A percentile compares a stretch with the other conserved stretches of the same genome.
Evolutionary conservation across 495 filamentous ascomycete genomes (phyloP).

Genomic region (Hyaloscypha finlandica): DNA sequence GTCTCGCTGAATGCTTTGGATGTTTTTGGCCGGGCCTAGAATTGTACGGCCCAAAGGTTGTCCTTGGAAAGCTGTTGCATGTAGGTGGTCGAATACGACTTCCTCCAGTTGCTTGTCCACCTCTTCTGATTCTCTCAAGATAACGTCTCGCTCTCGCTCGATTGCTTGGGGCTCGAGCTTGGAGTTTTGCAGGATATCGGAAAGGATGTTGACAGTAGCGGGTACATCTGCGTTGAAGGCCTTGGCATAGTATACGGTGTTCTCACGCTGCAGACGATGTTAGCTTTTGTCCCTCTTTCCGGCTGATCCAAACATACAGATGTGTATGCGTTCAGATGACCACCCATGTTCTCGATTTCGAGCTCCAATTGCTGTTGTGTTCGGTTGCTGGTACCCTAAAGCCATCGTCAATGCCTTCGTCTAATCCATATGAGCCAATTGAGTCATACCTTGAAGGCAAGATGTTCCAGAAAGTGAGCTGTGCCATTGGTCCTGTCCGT

Average conservation of each 20-base stretch:
- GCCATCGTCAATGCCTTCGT: conserved; percentile 28
- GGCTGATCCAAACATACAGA: conserved; percentile 66
- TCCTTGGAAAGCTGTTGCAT: conserved; percentile 94
- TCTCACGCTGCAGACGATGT: conserved; percentile 71
- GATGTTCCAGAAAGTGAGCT: conserved; percentile 98
- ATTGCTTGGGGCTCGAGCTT: conserved; percentile 92
- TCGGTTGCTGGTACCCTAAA: conserved; percentile 82
- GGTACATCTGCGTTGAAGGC: conserved; percentile 97
- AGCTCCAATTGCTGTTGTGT: conserved; percentile 96
- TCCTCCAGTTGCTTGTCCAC: conserved; percentile 99
- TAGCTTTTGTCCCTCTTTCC: conserved; percentile 17
- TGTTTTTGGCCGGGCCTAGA: conserved; percentile 97
- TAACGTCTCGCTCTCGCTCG: conserved; percentile 96
- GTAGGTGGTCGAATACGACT: conserved; percentile 98
- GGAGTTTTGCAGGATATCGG: conserved; percentile 98
- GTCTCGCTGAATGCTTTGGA: conserved; percentile 86
- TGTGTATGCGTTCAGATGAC: conserved; percentile 98
- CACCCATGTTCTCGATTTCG: conserved; percentile 99
- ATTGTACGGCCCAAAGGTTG: conserved; percentile 98
- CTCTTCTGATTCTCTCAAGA: conserved; percentile 97
- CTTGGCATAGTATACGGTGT: conserved; percentile 99
- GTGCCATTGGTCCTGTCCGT: conserved; percentile 98
- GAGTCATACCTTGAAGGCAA: conserved; percentile 90
- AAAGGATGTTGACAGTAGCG: conserved; percentile 93
- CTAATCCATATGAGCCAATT: conserved; percentile 15